Percentiles rank a stretch among this genome's conserved stretches.
Conservation (phyloP, 352 stramenopile species). For the Peronospora farinosa region DNA sequence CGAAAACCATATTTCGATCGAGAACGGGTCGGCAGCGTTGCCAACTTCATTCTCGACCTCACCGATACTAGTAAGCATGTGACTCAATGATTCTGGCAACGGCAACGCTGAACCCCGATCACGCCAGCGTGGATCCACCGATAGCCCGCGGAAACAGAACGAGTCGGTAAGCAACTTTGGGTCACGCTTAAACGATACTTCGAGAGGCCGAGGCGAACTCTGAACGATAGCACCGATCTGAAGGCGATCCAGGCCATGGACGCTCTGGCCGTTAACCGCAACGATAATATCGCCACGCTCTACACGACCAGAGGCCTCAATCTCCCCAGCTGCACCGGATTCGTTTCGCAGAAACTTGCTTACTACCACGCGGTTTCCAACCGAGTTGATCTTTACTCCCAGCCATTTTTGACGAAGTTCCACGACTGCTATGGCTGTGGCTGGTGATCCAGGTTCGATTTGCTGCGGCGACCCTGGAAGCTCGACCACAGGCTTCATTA, state of each 20-base stretch:
- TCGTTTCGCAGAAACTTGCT: constrained; percentile 65
- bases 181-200: constrained; percentile 56
- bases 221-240: constrained; percentile 59
- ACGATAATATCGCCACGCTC: constrained; percentile 56
- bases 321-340: constrained; percentile 53
- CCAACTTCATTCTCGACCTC: constrained; percentile 17
- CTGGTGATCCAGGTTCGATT: constrained; percentile 9
- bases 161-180: constrained; percentile 39
- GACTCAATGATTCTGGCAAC: constrained; percentile 38
- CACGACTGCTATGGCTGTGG: constrained; percentile 24
- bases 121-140: constrained; percentile 47
- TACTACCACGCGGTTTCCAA: constrained; percentile 60
- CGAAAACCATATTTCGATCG: constrained; percentile 65
- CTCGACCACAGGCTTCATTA: constrained; percentile 7
- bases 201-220: constrained; percentile 43
- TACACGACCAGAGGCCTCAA: constrained; percentile 57
- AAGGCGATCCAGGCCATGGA: constrained; percentile 53
- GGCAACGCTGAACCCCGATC: constrained; percentile 46
- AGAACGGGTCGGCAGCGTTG: constrained; percentile 32
- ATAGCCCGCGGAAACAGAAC: constrained; percentile 54
- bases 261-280: constrained; percentile 54
- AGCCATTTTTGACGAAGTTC: constrained; percentile 66
- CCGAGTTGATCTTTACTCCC: constrained; percentile 71
- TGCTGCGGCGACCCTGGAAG: constrained; percentile 11
- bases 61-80: constrained; percentile 25